These are phyloP conservation scores for Glaciozyma martinii DNA, from an alignment of 768 basidiomycete genomes.

Conservation along the genomic window DNA sequence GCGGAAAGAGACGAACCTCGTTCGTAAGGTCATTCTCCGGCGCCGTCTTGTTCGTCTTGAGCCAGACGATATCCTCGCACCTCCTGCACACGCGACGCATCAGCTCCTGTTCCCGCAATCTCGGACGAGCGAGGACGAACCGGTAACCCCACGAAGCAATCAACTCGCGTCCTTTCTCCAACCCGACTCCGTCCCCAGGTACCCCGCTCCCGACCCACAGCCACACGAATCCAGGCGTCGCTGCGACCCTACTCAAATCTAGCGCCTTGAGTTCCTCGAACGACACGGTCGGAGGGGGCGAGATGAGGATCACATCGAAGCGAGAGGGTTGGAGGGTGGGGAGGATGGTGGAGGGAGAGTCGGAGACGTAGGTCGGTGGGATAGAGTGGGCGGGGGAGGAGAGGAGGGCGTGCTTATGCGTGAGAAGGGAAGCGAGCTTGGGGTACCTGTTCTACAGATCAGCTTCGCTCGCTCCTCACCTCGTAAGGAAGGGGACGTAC, in stretches of 20 bases:
- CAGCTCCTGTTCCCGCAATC: not conserved
- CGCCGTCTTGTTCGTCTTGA: slow-evolving; percentile 68
- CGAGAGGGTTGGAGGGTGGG: slow-evolving; percentile 42
- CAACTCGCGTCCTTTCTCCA: slow-evolving; percentile 83
- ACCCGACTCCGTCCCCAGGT: slow-evolving; percentile 54
- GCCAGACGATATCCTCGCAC: slow-evolving; percentile 98
- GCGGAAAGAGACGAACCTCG: slow-evolving; percentile 40
- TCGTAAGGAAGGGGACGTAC: slow-evolving; percentile 47
- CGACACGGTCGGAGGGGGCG: slow-evolving; percentile 59
- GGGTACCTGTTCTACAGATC: slow-evolving; percentile 59
- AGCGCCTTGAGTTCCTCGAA: slow-evolving; percentile 78
- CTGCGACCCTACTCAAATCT: slow-evolving; percentile 69
- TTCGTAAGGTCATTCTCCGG: slow-evolving; percentile 64
- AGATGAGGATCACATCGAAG: slow-evolving; percentile 85
- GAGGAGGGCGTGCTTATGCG: slow-evolving; percentile 72
- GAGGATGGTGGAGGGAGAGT: not conserved
- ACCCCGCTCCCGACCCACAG: slow-evolving; percentile 92
- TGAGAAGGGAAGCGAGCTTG: slow-evolving; percentile 75
- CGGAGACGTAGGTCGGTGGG: slow-evolving; percentile 40
- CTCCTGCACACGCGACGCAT: slow-evolving; percentile 42
- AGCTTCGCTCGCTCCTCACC: not conserved
- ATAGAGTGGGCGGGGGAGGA: slow-evolving; percentile 46
- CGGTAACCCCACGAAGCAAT: slow-evolving; percentile 86
- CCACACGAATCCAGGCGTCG: slow-evolving; percentile 88
- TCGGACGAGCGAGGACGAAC: not conserved